Evolutionary conservation across 495 filamentous ascomycete genomes (phyloP).

Genomic region (Podospora sp.): DNA sequence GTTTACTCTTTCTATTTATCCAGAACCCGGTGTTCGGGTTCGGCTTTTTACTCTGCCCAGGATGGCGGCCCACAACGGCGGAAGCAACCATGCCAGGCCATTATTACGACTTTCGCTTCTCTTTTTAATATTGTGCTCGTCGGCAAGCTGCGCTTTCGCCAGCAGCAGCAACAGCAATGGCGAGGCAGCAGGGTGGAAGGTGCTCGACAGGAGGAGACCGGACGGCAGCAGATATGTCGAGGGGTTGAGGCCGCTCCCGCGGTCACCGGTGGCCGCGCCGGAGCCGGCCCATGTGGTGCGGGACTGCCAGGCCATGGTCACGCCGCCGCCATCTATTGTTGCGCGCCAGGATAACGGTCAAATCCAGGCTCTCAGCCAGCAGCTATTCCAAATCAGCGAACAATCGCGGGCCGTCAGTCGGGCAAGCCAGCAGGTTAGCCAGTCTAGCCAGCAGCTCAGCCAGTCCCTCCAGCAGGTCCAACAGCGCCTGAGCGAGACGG

Average conservation of each 20-base stretch:
- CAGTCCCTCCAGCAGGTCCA: slow-evolving; percentile 34
- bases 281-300: slow-evolving; percentile 20
- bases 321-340: slow-evolving; percentile 24
- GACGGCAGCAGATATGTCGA: slow-evolving; percentile 1
- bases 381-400: slow-evolving; percentile 34
- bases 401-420: slow-evolving; percentile 39
- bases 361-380: slow-evolving; percentile 43
- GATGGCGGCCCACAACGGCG: slow-evolving; percentile 15
- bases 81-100: slow-evolving; percentile 16
- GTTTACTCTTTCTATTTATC: slow-evolving; percentile 21
- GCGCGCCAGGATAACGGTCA: slow-evolving; percentile 44
- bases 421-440: slow-evolving; percentile 44
- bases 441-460: slow-evolving; percentile 42
- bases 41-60: neutral
- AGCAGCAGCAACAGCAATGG: slow-evolving; percentile 7
- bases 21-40: slow-evolving; percentile 14
- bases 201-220: neutral
- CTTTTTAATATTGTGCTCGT: slow-evolving; percentile 28
- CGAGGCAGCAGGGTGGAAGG: neutral
- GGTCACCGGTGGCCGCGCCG: slow-evolving; percentile 6
- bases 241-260: slow-evolving; percentile 6
- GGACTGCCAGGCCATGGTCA: slow-evolving; percentile 23
- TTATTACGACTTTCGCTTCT: slow-evolving; percentile 22
- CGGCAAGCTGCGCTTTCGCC: slow-evolving; percentile 4
- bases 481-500: slow-evolving; percentile 33